Percentiles rank a stretch among this genome's conserved stretches.
Evolutionary conservation across 1,139 yeast genomes (phyloP).

Genomic region (Hansenula sp.): DNA sequence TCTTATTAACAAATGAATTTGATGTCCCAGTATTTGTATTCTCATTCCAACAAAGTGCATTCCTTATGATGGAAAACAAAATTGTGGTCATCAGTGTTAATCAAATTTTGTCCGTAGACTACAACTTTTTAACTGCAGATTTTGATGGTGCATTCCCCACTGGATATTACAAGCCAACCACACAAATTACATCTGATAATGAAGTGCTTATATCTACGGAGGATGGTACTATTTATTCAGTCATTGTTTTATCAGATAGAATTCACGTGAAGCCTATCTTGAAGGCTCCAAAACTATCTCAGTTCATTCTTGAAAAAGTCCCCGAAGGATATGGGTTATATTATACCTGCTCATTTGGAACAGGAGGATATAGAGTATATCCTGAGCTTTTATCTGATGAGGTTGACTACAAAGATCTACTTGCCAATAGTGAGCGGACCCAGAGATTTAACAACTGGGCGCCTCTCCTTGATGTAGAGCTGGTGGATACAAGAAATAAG

Average conservation of each 20-base stretch:
- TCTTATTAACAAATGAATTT: slow-evolving; percentile 37
- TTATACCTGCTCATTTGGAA: slow-evolving; percentile 14
- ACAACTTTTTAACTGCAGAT: slow-evolving; percentile 26
- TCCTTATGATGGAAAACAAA: slow-evolving; percentile 34
- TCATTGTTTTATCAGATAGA: slow-evolving; percentile 18
- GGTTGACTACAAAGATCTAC: neutral
- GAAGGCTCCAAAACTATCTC: slow-evolving; percentile 11
- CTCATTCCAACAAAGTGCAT: slow-evolving; percentile 30
- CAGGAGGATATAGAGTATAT: slow-evolving; percentile 13
- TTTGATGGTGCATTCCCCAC: slow-evolving; percentile 36
- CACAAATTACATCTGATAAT: slow-evolving; percentile 20
- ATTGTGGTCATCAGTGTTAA: slow-evolving; percentile 11
- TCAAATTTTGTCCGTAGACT: slow-evolving; percentile 41
- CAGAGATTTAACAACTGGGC: slow-evolving; percentile 41
- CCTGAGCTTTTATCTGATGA: slow-evolving; percentile 6
- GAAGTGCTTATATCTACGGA: slow-evolving; percentile 40
- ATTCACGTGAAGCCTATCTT: slow-evolving; percentile 13
- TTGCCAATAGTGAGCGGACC: slow-evolving; percentile 6
- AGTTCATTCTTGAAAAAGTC: slow-evolving; percentile 15
- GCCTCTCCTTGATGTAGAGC: slow-evolving; percentile 39
- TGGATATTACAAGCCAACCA: slow-evolving; percentile 28
- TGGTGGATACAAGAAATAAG: slow-evolving; percentile 30
- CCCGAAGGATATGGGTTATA: slow-evolving; percentile 12
- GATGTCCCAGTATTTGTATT: slow-evolving; percentile 37
- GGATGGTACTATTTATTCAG: slow-evolving; percentile 35